Base-by-base conservation (phyloP, 2,329 filamentous ascomycete species). In the Pestalotiopsis sp. region DNA sequence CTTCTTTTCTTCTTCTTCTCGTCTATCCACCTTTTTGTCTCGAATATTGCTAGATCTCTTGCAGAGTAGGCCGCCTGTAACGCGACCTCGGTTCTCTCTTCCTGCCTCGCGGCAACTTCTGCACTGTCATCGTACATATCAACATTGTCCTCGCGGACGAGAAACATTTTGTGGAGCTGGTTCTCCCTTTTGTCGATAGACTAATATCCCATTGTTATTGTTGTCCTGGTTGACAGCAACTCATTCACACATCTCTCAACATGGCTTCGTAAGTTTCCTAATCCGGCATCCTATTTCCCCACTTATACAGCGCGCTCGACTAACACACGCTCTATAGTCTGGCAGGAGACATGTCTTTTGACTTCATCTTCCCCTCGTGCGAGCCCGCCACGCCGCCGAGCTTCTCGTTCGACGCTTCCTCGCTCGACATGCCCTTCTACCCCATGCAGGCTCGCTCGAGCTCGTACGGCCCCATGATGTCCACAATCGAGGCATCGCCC, bases 381-480 rank as follows among this genome's bases (percentile, higher is more conserved):
- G 85, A 85, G 73, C 83, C 85, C 67, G 77, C 78, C 71, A 86
- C 85, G 11, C 84, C 85, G 68, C 85, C 85, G 68, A 83, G 81
- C 75, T 88, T 85, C 77, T 82, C 82, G 70, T 89, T 89, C 80
- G 87, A 90, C 73, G 80, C 85, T 59, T 84, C 86, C 68, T 80
- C 90, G 68, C 81, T 89, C 72, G 86, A 88, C 72, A 83, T 88
- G 70, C 82, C 87, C 27, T 88, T 82, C 78, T 79, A 79, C 77
- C 81, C 81, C 70, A 83, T 82, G 72, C 90, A 93, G 78, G 85
- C 83, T 78, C 89, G 90, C 77, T 88, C 88, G 75, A 85, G 86
- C 69, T 93, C 91, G 72, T 88, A 90, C 75, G 86, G 87, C 64
- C 92, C 92, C 71, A 82, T 89, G 75, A 92, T 90, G 83, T 92